Conservation (phyloP, 2,329 filamentous ascomycete species). For the Calonectria henricotiae region DNA sequence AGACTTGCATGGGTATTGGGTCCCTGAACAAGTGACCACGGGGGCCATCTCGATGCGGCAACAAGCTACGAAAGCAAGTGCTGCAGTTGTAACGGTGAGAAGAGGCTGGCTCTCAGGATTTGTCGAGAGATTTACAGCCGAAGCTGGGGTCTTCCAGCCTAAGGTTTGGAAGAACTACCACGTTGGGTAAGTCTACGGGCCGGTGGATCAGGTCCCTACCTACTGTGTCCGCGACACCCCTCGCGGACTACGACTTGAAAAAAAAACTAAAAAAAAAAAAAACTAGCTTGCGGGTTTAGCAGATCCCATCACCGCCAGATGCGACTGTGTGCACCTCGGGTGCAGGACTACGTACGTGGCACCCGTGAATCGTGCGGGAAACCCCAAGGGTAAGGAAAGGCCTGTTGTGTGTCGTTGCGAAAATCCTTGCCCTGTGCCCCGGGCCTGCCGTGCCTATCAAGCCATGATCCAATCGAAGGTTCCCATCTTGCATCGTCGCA, state of each 20-base stretch:
- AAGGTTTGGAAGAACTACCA: constrained; percentile 18
- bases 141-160: constrained; percentile 2
- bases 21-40: constrained; percentile 17
- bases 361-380: constrained; percentile 27
- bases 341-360: neutral
- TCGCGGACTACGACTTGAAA: constrained; percentile 25
- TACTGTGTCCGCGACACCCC: constrained; percentile 19
- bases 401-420: constrained; percentile 14
- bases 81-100: constrained; percentile 9
- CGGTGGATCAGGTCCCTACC: constrained; percentile 9
- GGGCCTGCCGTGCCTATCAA: constrained; percentile 24
- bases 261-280: constrained; percentile 10
- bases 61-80: constrained; percentile 10
- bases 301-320: constrained; percentile 19
- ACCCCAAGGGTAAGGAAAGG: constrained; percentile 12
- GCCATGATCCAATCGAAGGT: constrained; percentile 26
- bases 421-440: constrained; percentile 8
- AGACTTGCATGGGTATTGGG: constrained; percentile 19
- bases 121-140: constrained; percentile 7
- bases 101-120: constrained; percentile 22
- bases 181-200: constrained; percentile 23
- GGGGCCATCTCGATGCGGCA: constrained; percentile 20
- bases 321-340: neutral
- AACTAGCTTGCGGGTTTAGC: neutral
- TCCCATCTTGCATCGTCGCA: constrained; percentile 25